Percentiles rank a stretch among this genome's conserved stretches.
Evolutionary conservation across 345 rosid species (phyloP).

Genomic region (Pugionium cornutum): DNA sequence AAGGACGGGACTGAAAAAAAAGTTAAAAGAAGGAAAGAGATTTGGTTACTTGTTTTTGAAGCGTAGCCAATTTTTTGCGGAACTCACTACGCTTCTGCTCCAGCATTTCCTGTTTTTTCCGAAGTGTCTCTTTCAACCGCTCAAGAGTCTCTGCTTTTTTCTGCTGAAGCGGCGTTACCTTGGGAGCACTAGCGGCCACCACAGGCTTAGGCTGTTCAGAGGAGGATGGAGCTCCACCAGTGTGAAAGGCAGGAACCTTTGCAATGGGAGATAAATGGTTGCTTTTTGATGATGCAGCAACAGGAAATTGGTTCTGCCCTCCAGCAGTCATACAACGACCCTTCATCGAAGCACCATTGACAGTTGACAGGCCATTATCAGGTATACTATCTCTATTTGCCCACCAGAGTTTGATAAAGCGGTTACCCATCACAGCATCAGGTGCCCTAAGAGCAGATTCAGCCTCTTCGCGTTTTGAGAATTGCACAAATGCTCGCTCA

Average conservation of each 20-base stretch:
- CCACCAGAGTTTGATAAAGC: slow-evolving; percentile 97
- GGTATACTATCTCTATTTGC: slow-evolving; percentile 89
- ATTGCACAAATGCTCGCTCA: slow-evolving; percentile 93
- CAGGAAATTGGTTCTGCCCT: slow-evolving; percentile 42
- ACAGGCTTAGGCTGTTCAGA: slow-evolving; percentile 54
- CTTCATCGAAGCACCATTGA: slow-evolving; percentile 44
- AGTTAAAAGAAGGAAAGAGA: neutral
- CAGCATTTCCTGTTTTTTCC: slow-evolving; percentile 87
- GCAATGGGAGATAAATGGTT: slow-evolving; percentile 43
- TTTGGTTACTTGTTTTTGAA: slow-evolving; percentile 60
- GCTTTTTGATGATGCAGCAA: slow-evolving; percentile 55
- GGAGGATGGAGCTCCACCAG: slow-evolving; percentile 47
- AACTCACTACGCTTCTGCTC: slow-evolving; percentile 85
- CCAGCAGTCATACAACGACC: slow-evolving; percentile 46
- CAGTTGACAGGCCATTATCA: slow-evolving; percentile 56
- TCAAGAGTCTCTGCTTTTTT: slow-evolving; percentile 76
- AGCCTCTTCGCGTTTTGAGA: slow-evolving; percentile 90
- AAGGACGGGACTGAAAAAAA: neutral
- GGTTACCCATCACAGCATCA: slow-evolving; percentile 99
- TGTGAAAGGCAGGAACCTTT: slow-evolving; percentile 43
- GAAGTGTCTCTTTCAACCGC: slow-evolving; percentile 80
- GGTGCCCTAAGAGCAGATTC: slow-evolving; percentile 95
- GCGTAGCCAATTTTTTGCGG: slow-evolving; percentile 64
- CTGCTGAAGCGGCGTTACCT: slow-evolving; percentile 60
- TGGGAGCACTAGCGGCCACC: slow-evolving; percentile 51